Conservation (phyloP, 2,329 filamentous ascomycete genomes). For the Apiospora pterosperma region DNA sequence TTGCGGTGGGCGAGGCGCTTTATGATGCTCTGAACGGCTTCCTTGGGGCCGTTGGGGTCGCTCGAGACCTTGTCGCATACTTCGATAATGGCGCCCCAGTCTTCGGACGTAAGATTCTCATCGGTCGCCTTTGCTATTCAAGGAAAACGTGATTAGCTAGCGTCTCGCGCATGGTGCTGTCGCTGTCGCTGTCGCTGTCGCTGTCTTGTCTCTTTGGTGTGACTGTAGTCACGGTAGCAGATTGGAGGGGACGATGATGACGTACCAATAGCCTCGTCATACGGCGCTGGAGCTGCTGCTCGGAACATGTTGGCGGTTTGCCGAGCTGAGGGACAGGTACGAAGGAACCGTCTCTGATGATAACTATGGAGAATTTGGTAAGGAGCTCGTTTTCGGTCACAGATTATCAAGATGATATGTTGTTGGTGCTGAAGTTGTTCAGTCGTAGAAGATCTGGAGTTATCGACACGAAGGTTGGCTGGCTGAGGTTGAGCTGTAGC, state of each 20-base stretch:
- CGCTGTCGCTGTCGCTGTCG: not conserved
- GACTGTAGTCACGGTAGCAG: not conserved
- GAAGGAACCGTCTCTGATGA: not conserved
- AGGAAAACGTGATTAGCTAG: constrained; percentile 14
- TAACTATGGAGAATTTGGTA: not conserved
- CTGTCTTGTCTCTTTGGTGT: not conserved
- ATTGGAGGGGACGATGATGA: constrained; percentile 7
- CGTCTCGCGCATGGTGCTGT: not conserved
- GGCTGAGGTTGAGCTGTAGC: too few relatives aligned
- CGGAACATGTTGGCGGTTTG: constrained; percentile 47
- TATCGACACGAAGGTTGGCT: not conserved
- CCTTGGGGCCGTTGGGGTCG: constrained; percentile 64
- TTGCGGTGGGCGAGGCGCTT: constrained; percentile 90
- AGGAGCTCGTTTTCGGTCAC: not conserved
- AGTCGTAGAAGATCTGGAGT: not conserved
- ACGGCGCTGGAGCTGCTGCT: constrained; percentile 52
- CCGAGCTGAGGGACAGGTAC: not conserved
- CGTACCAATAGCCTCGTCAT: constrained; percentile 50
- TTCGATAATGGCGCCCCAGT: constrained; percentile 64
- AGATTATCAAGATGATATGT: not conserved
- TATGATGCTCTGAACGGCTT: constrained; percentile 86
- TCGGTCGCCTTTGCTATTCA: constrained; percentile 74
- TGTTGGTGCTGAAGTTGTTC: not conserved
- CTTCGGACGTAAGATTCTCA: constrained; percentile 89
- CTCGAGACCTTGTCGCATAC: constrained; percentile 57